A percentile compares a stretch with the other conserved stretches of the same genome.
Conservation (phyloP, 805 yeast genomes). For the Candida methanosorbosa region DNA sequence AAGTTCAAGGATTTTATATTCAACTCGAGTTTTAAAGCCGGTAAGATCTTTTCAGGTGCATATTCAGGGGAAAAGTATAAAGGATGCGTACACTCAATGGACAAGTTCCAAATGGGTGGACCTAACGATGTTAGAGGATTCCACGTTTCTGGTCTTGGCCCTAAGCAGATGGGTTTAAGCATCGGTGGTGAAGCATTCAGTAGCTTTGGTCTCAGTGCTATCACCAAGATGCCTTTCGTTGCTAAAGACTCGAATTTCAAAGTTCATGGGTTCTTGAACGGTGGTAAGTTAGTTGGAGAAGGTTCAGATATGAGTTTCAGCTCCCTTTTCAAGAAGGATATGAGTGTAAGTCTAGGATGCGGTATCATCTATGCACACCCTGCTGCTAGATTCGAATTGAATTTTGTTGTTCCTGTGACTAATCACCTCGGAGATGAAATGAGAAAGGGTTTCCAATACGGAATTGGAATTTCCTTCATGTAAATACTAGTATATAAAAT, state of each 20-base stretch:
- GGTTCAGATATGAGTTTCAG: not conserved
- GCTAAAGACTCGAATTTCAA: slow-evolving; percentile 36
- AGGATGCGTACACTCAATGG: slow-evolving; percentile 30
- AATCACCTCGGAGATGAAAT: slow-evolving; percentile 35
- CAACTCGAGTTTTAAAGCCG: slow-evolving; percentile 17
- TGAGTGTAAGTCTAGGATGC: slow-evolving; percentile 33
- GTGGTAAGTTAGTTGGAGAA: slow-evolving; percentile 33
- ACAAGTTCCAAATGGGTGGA: slow-evolving; percentile 50
- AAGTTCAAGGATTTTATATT: slow-evolving; percentile 1
- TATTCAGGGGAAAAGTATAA: not conserved
- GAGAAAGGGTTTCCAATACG: slow-evolving; percentile 49
- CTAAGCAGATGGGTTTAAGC: slow-evolving; percentile 39
- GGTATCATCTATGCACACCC: slow-evolving; percentile 50
- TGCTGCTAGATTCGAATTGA: slow-evolving; percentile 49
- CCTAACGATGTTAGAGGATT: slow-evolving; percentile 51
- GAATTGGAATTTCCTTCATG: slow-evolving; percentile 51
- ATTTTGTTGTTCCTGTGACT: slow-evolving; percentile 41
- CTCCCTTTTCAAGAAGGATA: slow-evolving; percentile 1
- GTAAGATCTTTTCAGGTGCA: slow-evolving; percentile 13
- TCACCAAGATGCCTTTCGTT: slow-evolving; percentile 34
- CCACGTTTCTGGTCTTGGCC: slow-evolving; percentile 43
- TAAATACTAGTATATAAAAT: slow-evolving; percentile 16
- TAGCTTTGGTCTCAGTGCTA: slow-evolving; percentile 36
- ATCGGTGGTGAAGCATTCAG: slow-evolving; percentile 45
- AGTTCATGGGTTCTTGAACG: slow-evolving; percentile 38